phyloP scores from a whole-genome alignment of 768 basidiomycete species.

The Hortiboletus flavorubellus region DNA sequence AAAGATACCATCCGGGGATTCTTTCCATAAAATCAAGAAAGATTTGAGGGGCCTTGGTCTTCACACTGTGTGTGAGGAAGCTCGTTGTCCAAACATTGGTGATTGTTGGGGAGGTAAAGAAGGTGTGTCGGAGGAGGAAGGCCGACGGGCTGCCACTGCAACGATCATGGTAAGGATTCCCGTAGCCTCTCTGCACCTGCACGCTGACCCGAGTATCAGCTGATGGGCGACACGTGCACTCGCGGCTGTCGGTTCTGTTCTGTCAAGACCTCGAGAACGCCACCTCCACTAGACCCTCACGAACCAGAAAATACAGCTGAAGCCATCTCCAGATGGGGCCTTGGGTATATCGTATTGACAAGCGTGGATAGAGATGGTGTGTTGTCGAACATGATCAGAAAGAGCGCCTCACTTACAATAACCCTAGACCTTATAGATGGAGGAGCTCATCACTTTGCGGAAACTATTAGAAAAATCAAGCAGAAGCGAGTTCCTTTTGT shows the following conservation, averaged over 20 bases:
- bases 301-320: constrained; percentile 99
- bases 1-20: constrained; percentile 82
- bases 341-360: constrained; percentile 97
- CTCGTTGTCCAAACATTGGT: constrained; percentile 98
- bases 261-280: constrained; percentile 87
- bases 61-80: constrained; percentile 98
- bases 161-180: constrained; percentile 85
- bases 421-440: constrained; percentile 85
- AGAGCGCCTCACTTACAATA: neutral
- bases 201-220: constrained; percentile 40
- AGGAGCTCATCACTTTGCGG: constrained; percentile 91
- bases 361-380: constrained; percentile 95
- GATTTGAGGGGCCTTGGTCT: constrained; percentile 88
- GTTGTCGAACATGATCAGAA: constrained; percentile 19
- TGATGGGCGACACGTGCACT: constrained; percentile 99
- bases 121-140: constrained; percentile 61
- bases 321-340: constrained; percentile 95
- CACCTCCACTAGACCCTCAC: constrained; percentile 89
- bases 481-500: constrained; percentile 63
- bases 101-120: constrained; percentile 96
- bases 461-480: constrained; percentile 93
- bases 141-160: constrained; percentile 84
- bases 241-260: constrained; percentile 97
- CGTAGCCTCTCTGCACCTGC: neutral
- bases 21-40: constrained; percentile 91